Evolutionary conservation across 768 basidiomycete genomes (phyloP), one percentile per base, ranked within the genome.

Genomic region (Cyclocybe cylindracea): DNA sequence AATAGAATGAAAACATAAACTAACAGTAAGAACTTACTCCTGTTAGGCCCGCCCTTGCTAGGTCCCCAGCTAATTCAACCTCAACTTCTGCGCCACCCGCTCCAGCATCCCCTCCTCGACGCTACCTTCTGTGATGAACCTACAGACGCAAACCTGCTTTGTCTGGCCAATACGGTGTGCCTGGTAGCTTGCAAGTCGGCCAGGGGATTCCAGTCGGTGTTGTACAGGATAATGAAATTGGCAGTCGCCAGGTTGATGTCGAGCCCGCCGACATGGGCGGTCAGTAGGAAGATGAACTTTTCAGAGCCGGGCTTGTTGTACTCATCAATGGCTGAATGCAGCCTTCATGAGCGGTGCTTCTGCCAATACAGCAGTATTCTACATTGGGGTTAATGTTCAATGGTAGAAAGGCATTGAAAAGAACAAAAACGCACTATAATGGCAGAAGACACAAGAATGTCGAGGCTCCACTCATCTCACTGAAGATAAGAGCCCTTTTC

Each of bases 391-490:
- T n/a, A n/a, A n/a, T n/a, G n/a, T n/a, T 8, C 29, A 34, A 19
- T 32, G 58, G 60, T 1, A 54, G 36, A 38, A 24, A 38, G 9
- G 36, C 24, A 10, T 46, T 31, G 19, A n/a, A 29, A 36, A 39
- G 46, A 33, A 40, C 3, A 10, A 7, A n/a, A 14, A 75, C 92
- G 45, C 61, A 97, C 96, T 86, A 70, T 89, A 95, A 49, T 73
- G 72, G 41, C 95, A 77, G 76, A 98, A 99, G 54, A 96, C 66
- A 98, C 96, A 40, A 99, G 69, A 53, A 99, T 98, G 68, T 99
- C 97, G 44, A 98, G 78, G 98, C 91, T n/a, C 97, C 87, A 70
- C 92, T 95, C 97, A 99, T 98, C 70, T 98, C 96, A 61, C 93
- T 96, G 76, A 99, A 99, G 54, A 99, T 96, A 84, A 2, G 93